Evolutionary conservation across 805 yeast species (phyloP).

Genomic region (Pichia eremophila): DNA sequence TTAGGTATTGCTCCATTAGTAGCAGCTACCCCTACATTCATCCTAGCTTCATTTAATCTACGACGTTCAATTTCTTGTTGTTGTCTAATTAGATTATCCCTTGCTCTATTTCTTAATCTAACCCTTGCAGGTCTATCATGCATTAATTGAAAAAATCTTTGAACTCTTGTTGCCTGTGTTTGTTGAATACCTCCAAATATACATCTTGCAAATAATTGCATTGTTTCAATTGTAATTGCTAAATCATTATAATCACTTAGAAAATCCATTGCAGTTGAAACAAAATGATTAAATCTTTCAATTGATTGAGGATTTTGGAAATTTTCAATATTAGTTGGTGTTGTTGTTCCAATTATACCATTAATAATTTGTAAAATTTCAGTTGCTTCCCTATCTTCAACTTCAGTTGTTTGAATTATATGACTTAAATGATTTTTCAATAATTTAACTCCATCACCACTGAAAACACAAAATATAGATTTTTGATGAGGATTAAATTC

Average conservation of each 20-base stretch:
- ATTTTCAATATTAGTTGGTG: conserved; percentile 11
- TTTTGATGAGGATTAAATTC: conserved; percentile 85
- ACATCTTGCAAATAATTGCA: conserved; percentile 24
- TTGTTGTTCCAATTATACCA: conserved; percentile 18
- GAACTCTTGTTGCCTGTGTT: conserved; percentile 23
- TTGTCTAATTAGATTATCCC: conserved; percentile 5
- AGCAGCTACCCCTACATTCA: too few species aligned
- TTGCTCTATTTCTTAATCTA: conserved; percentile 5
- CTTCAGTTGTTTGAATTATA: conserved; percentile 25
- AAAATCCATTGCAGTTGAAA: conserved; percentile 21
- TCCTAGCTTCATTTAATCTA: background rate
- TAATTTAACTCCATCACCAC: conserved; percentile 78
- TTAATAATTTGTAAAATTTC: conserved; percentile 24
- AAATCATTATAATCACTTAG: conserved; percentile 21
- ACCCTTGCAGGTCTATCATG: conserved; percentile 12
- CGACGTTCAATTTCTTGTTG: conserved; percentile 7
- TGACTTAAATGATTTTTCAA: conserved; percentile 57
- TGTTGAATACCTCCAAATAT: conserved; percentile 24
- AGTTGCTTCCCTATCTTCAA: conserved; percentile 23
- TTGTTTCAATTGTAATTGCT: conserved; percentile 14
- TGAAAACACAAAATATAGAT: conserved; percentile 82
- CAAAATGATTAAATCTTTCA: conserved; percentile 21
- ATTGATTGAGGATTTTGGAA: conserved; percentile 16
- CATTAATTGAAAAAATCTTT: conserved; percentile 24
- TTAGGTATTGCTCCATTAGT: too few species aligned